Evolutionary conservation across 2,329 filamentous ascomycete genomes (phyloP).

Genomic region (Colletotrichum musicola): DNA sequence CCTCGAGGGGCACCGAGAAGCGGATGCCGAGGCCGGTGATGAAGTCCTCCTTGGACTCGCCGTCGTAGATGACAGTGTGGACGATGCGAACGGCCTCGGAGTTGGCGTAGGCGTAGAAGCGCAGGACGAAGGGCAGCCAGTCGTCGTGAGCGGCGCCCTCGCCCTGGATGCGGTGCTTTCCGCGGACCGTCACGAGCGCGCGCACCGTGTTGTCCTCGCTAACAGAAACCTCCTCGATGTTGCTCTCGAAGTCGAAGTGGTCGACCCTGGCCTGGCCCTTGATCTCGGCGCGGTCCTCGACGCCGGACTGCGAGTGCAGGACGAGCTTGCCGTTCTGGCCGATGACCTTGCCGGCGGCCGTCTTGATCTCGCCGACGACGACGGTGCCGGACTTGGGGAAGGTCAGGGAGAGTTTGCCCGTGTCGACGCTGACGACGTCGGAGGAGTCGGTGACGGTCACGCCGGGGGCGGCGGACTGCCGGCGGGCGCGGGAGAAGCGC

Average conservation of each 20-base stretch:
- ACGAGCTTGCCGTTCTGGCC: conserved; percentile 64
- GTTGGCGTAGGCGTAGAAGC: conserved; percentile 70
- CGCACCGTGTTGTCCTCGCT: conserved; percentile 56
- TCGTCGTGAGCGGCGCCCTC: conserved; percentile 51
- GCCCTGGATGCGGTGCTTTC: conserved; percentile 50
- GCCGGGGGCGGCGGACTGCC: conserved; percentile 52
- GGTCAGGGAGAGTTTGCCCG: conserved; percentile 56
- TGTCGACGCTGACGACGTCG: conserved; percentile 54
- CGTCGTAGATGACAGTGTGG: conserved; percentile 69
- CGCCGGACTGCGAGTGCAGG: conserved; percentile 63
- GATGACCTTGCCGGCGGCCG: conserved; percentile 55
- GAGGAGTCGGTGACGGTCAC: conserved; percentile 42
- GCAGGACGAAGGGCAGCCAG: conserved; percentile 67
- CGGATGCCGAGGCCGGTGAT: conserved; percentile 66
- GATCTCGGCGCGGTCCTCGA: conserved; percentile 56
- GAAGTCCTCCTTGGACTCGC: conserved; percentile 61
- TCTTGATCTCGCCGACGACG: conserved; percentile 56
- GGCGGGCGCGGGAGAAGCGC: conserved; percentile 27
- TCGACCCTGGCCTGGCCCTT: conserved; percentile 51
- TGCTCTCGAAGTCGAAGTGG: conserved; percentile 62
- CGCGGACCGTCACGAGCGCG: conserved; percentile 60
- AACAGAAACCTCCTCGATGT: conserved; percentile 63
- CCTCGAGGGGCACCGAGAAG: conserved; percentile 66
- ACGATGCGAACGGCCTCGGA: conserved; percentile 67
- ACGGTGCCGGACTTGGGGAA: conserved; percentile 58